Evolutionary conservation across 179 eudicot species (phyloP).

Genomic region (Carnegiea gigantea): DNA sequence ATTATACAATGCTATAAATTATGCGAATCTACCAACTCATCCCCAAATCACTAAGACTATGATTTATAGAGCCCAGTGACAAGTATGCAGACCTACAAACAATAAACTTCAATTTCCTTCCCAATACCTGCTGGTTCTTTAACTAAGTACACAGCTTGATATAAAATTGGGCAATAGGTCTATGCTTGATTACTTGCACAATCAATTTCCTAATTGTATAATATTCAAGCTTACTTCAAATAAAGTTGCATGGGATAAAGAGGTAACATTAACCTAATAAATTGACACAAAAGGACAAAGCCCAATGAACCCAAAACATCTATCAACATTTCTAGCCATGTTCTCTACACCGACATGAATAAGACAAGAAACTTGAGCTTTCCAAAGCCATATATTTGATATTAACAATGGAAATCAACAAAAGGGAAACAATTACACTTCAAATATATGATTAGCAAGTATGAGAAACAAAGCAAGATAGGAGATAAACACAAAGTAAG

Average conservation of each 20-base stretch:
- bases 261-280: slow-evolving; percentile 7
- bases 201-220: slow-evolving; percentile 30
- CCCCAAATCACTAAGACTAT: slow-evolving; percentile 11
- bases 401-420: neutral
- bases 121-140: slow-evolving; percentile 18
- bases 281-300: neutral
- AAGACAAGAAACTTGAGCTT: slow-evolving; percentile 25
- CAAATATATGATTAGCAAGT: neutral
- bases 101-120: slow-evolving; percentile 21
- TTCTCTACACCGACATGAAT: slow-evolving; percentile 16
- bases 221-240: slow-evolving; percentile 10
- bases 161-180: neutral
- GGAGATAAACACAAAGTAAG: too few relatives aligned
- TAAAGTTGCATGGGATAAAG: slow-evolving; percentile 14
- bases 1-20: slow-evolving; percentile 11
- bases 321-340: slow-evolving; percentile 16
- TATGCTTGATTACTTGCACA: slow-evolving; percentile 18
- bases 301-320: slow-evolving; percentile 19
- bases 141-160: slow-evolving; percentile 15
- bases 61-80: slow-evolving; percentile 7
- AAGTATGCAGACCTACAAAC: slow-evolving; percentile 20
- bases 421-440: neutral
- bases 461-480: too few relatives aligned
- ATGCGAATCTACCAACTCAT: slow-evolving; percentile 1
- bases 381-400: neutral